These are phyloP conservation scores for Pythium phragmiticola DNA, from an alignment of 352 stramenopile genomes.

Conservation along the genomic window DNA sequence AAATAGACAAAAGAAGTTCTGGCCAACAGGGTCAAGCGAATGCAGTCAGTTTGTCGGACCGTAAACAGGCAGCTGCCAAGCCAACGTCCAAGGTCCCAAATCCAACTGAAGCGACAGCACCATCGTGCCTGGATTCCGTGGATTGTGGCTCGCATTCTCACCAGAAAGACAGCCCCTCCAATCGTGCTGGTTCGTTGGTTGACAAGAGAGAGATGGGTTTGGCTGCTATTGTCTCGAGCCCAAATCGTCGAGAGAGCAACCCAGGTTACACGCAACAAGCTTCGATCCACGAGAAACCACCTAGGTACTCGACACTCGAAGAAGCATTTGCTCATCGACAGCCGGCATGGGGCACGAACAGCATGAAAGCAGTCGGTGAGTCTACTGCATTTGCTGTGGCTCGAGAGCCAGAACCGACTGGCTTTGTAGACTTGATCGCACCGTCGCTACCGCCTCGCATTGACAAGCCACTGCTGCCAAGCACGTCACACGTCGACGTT, in stretches of 20 bases:
- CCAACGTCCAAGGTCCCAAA: background rate
- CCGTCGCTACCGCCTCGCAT: background rate
- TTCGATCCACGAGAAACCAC: constrained; percentile 3
- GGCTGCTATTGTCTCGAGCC: background rate
- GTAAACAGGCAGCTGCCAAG: background rate
- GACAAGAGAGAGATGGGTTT: background rate
- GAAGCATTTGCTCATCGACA: background rate
- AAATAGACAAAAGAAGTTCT: background rate
- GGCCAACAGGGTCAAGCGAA: background rate
- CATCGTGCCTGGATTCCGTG: too few relatives aligned
- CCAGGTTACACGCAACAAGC: background rate
- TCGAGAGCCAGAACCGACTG: background rate
- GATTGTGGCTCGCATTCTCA: too few relatives aligned
- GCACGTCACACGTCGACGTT: background rate
- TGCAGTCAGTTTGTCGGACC: background rate
- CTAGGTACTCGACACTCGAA: background rate
- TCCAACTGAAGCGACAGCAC: background rate
- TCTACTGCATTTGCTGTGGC: background rate
- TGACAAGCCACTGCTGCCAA: background rate
- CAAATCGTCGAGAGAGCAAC: background rate
- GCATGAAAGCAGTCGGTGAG: background rate
- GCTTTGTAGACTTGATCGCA: background rate
- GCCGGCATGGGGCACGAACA: background rate
- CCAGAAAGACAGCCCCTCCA: too few relatives aligned
- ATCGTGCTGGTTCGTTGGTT: background rate